Evolutionary conservation across 192 early-diverging fungal genomes (phyloP).

Genomic region (Phycomyces nitens): DNA sequence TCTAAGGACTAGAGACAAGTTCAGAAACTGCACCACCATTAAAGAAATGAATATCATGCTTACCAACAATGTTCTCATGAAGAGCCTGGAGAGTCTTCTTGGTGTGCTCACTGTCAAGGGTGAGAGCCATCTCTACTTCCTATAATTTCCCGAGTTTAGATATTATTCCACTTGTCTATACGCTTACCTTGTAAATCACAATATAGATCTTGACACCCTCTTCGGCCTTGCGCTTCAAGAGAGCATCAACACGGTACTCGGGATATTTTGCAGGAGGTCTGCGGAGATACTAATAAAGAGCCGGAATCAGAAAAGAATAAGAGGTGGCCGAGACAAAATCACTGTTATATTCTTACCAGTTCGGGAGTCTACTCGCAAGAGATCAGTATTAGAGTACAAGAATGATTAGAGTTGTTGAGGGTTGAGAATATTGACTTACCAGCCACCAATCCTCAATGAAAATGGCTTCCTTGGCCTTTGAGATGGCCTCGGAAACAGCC

Average conservation of each 20-base stretch:
- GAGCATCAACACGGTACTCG: constrained; percentile 74
- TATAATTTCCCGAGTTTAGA: neutral
- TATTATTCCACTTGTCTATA: neutral
- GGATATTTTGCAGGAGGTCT: constrained; percentile 73
- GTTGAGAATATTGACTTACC: constrained; percentile 26
- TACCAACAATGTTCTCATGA: constrained; percentile 72
- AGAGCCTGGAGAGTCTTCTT: constrained; percentile 69
- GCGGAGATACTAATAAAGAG: constrained; percentile 60
- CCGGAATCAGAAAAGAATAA: too few species aligned
- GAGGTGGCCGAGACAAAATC: neutral
- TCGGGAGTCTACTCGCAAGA: constrained; percentile 54
- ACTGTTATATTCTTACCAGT: constrained; percentile 45
- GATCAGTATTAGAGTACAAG: neutral
- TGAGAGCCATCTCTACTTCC: constrained; percentile 75
- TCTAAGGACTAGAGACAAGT: constrained; percentile 55
- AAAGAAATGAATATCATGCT: constrained; percentile 2
- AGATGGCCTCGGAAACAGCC: constrained; percentile 69
- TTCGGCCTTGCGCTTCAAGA: constrained; percentile 78
- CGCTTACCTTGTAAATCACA: constrained; percentile 69
- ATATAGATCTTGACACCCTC: constrained; percentile 87
- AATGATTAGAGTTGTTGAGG: neutral
- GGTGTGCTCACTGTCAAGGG: constrained; percentile 73
- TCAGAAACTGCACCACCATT: too few species aligned
- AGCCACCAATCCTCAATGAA: constrained; percentile 87
- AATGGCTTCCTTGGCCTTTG: constrained; percentile 61